These are phyloP conservation scores for Pleurotus eryngii DNA, from an alignment of 768 basidiomycete genomes.

Conservation along the genomic window DNA sequence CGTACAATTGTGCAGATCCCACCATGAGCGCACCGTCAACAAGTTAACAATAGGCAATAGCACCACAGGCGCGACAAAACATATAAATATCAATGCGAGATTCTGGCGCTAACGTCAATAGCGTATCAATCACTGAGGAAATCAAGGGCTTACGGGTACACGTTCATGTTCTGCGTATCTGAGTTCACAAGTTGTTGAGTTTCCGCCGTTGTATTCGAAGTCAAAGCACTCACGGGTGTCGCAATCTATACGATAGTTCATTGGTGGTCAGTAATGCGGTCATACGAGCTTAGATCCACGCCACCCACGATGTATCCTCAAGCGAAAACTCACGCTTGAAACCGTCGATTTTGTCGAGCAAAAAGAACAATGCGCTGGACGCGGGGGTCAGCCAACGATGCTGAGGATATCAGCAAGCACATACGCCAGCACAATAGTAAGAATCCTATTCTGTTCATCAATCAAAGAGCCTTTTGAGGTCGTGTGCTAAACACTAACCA, in stretches of 20 bases:
- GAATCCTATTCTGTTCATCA: constrained; percentile 41
- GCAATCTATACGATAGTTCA: constrained; percentile 27
- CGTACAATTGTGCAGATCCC: constrained; percentile 81
- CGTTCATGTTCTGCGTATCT: constrained; percentile 77
- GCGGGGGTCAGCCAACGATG: not conserved
- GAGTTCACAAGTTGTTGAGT: not conserved
- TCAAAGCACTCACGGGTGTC: constrained; percentile 34
- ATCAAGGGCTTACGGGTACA: constrained; percentile 53
- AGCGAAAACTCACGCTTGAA: constrained; percentile 79
- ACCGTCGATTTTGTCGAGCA: constrained; percentile 62
- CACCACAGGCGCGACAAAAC: constrained; percentile 61
- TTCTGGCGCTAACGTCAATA: constrained; percentile 28
- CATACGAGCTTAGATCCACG: not conserved
- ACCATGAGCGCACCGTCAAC: constrained; percentile 74
- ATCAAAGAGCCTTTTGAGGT: not conserved
- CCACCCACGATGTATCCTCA: constrained; percentile 66
- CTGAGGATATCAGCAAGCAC: constrained; percentile 19
- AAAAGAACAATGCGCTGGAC: constrained; percentile 56
- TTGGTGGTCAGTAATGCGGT: not conserved
- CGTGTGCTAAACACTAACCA: constrained; percentile 46
- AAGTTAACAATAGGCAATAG: constrained; percentile 69
- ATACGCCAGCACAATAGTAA: constrained; percentile 67
- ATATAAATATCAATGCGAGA: constrained; percentile 48
- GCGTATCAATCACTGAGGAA: constrained; percentile 6
- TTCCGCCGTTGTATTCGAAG: not conserved